Conservation (phyloP, 148 eudicot species). For the Nepenthes gracilis region DNA sequence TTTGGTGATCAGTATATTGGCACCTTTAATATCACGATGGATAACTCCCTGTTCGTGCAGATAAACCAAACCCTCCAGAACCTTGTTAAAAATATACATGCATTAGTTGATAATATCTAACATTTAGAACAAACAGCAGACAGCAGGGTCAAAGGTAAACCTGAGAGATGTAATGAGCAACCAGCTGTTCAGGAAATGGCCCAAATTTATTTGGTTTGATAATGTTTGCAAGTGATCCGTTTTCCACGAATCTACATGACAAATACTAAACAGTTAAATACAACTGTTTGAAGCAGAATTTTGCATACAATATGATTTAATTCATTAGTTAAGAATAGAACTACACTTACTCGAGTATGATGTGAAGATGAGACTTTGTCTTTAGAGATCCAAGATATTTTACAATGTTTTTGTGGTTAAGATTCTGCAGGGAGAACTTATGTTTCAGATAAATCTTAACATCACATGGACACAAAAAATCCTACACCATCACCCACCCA, state of each 20-base stretch:
- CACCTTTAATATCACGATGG: conserved; percentile 99
- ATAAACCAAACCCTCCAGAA: conserved; percentile 96
- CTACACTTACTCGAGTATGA: conserved; percentile 86
- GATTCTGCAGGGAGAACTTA: conserved; percentile 45
- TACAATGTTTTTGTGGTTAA: conserved; percentile 98
- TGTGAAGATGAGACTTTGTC: conserved; percentile 92
- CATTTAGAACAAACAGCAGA: neutral
- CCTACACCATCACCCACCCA: neutral
- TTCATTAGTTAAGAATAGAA: conserved; percentile 2
- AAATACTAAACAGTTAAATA: conserved; percentile 1
- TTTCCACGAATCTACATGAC: conserved; percentile 77
- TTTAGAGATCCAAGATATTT: conserved; percentile 95
- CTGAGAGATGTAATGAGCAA: conserved; percentile 95
- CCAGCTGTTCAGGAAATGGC: conserved; percentile 97
- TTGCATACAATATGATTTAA: neutral
- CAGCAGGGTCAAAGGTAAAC: conserved; percentile 21
- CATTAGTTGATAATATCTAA: conserved; percentile 7
- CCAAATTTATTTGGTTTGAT: conserved; percentile 98
- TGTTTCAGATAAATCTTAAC: conserved; percentile 1
- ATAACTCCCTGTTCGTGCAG: conserved; percentile 99
- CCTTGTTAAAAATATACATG: conserved; percentile 24
- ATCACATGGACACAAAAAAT: neutral
- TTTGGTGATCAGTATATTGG: conserved; percentile 93
- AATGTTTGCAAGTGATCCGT: conserved; percentile 97
- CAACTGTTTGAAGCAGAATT: neutral